Evolutionary conservation across 345 rosid species (phyloP), one percentile per base, ranked within the genome.

Genomic region (Adansonia digitata): DNA sequence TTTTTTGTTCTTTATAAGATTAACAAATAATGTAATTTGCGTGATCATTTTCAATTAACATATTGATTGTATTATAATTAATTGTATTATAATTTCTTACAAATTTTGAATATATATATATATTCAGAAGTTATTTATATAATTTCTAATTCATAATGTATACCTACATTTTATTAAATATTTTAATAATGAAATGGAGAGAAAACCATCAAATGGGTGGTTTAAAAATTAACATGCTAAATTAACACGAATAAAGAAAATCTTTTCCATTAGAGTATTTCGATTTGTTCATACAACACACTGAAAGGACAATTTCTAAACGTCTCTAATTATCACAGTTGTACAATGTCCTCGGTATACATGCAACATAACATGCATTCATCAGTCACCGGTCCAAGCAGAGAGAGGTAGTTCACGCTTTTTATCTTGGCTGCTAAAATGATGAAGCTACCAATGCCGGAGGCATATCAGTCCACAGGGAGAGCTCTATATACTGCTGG

Each of bases 401-500:
- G 15, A 34, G 27, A 12, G 6, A 35, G 35, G 22, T 13, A 14
- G 10, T 42, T 71, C n/a, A 20, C n/a, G n/a, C n/a, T n/a, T n/a
- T n/a, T n/a, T n/a, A n/a, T n/a, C n/a, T n/a, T n/a, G n/a, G n/a
- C 8, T 7, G 12, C 34, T 12, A 5, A 53, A 62, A 27, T 10
- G 40, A 59, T 29, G 17, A 13, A 26, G 59, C 56, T 29, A 35
- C 8, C 39, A 31, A 4, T 66, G 49, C 69, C 42, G 61, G 10
- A 12, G 13, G 7, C 2, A 48, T 12, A 40, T 73, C 39, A 73
- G 7, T 66, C 69, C 40, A 22, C 73, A 0, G 81, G 78, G 37
- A 78, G 78, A 63, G 76, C 73, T 74, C 83, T 55, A 63, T 77
- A 81, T 14, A 77, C 22, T 3, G 83, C 83, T 15, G 81, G 80